Evolutionary conservation across 306 rosid genomes (phyloP), one percentile per base, ranked within the genome.

Genomic region (Castanea sativa): DNA sequence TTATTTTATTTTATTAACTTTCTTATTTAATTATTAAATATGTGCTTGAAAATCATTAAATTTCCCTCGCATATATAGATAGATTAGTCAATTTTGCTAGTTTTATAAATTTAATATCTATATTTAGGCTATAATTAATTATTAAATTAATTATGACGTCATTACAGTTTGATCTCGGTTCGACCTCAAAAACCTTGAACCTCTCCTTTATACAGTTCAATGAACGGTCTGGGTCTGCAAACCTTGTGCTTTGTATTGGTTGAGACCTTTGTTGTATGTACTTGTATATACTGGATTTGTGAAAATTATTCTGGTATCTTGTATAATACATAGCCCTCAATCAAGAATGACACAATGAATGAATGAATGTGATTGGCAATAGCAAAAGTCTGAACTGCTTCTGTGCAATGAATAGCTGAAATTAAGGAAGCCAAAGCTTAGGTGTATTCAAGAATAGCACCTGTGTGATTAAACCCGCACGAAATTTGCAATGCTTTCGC

Each of bases 381-480:
- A 0, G 3, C 18, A 29, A 64, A 30, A 1, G 41, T 64, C 14
- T 15, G 43, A 30, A 64, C 70, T 2, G 45, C 45, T 64, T 64
- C 41, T 64, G 23, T 33, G 51, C 51, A 64, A 32, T 1, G 49
- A 32, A 33, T 30, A 64, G 43, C 70, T 29, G 51, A 33, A 27
- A 33, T 51, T 60, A 41, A 74, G 63, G 83, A 76, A 32, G 83
- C 73, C 67, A 76, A 72, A 79, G 51, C 58, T 86, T 81, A 91
- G 23, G 74, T 38, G 84, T 87, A 86, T 79, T 89, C 97, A 59
- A 94, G 82, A 80, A 94, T 83, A 72, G 97, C 97, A 79, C 93
- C 98, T 16, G 94, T 94, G 86, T 94, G 98, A 86, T 94, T 94
- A 94, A 94, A 94, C 57, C 98, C 98, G n/a, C 97, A 91, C 12